Percentiles rank a stretch among this genome's conserved stretches.
Evolutionary conservation across 371 early-diverging fungal genomes (phyloP).

Genomic region (Syncephalis plumigaleata): DNA sequence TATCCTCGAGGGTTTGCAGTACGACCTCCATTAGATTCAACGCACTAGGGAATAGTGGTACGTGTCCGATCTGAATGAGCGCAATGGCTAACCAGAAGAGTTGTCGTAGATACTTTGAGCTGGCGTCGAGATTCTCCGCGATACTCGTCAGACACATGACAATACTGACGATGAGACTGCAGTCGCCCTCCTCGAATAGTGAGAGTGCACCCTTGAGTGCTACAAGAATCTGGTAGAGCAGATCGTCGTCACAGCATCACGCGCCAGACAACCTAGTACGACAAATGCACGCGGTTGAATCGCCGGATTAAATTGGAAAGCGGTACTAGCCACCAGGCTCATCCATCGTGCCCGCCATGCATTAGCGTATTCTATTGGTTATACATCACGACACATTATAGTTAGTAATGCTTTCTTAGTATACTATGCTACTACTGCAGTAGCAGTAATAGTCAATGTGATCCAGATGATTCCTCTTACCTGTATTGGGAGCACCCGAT

Average conservation of each 20-base stretch:
- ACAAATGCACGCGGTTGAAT: conserved; percentile 90
- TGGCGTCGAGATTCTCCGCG: conserved; percentile 59
- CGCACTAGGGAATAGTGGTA: conserved; percentile 55
- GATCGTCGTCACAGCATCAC: conserved; percentile 76
- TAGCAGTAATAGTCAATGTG: not conserved
- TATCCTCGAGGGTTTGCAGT: conserved; percentile 49
- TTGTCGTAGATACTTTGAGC: conserved; percentile 56
- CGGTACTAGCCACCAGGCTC: conserved; percentile 72
- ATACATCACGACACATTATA: not conserved
- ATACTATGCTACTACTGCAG: not conserved
- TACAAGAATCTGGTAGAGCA: conserved; percentile 76
- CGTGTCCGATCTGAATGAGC: conserved; percentile 67
- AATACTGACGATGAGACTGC: conserved; percentile 59
- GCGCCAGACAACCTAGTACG: conserved; percentile 70
- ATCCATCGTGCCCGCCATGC: conserved; percentile 84
- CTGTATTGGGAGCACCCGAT: conserved; percentile 53
- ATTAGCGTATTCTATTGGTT: conserved; percentile 42
- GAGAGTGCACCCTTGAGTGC: conserved; percentile 71
- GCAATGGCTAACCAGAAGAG: conserved; percentile 84
- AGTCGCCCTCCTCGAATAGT: conserved; percentile 64
- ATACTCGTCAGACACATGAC: conserved; percentile 78
- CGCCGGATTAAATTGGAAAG: conserved; percentile 85
- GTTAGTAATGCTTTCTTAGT: not conserved
- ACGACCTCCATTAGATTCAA: conserved; percentile 50
- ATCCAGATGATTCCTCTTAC: conserved; percentile 20